Percentiles rank a stretch among this genome's conserved stretches.
phyloP scores from a whole-genome alignment of 768 basidiomycete genomes.

The Termitomyces sp. region DNA sequence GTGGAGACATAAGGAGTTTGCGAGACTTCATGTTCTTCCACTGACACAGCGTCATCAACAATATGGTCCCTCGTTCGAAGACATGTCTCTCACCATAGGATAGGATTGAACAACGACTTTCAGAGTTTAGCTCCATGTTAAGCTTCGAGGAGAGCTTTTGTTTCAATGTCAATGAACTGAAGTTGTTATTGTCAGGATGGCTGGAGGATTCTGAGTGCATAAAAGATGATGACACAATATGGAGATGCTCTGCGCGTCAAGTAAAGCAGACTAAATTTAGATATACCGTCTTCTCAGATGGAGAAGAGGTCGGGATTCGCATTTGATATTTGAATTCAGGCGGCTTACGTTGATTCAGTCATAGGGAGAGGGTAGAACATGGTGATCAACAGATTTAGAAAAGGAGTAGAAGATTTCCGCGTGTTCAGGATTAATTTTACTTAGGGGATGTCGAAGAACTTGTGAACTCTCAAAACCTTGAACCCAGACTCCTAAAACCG shows the following conservation, averaged over 20 bases:
- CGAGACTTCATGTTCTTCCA: not conserved
- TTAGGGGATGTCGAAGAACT: not conserved
- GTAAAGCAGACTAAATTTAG: not conserved
- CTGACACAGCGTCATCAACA: not conserved
- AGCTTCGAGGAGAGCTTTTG: no score
- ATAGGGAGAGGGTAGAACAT: not conserved
- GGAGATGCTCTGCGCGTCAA: not conserved
- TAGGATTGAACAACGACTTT: no score
- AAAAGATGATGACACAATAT: no score
- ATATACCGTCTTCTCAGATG: not conserved
- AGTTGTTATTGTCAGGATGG: not conserved
- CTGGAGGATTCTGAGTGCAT: not conserved
- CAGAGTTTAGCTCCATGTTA: no score
- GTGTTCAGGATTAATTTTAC: not conserved
- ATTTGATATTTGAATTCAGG: not conserved
- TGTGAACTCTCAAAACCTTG: no score
- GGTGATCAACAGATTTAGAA: not conserved
- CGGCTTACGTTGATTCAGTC: not conserved
- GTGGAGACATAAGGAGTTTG: not conserved
- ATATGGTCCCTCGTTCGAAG: not conserved
- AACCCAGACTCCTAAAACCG: no score
- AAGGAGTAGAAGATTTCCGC: not conserved
- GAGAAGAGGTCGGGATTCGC: not conserved
- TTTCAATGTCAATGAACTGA: no score
- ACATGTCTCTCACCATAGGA: not conserved